phyloP scores from a whole-genome alignment of 2,329 filamentous ascomycete genomes.

The Orbilia blumenaviensis region DNA sequence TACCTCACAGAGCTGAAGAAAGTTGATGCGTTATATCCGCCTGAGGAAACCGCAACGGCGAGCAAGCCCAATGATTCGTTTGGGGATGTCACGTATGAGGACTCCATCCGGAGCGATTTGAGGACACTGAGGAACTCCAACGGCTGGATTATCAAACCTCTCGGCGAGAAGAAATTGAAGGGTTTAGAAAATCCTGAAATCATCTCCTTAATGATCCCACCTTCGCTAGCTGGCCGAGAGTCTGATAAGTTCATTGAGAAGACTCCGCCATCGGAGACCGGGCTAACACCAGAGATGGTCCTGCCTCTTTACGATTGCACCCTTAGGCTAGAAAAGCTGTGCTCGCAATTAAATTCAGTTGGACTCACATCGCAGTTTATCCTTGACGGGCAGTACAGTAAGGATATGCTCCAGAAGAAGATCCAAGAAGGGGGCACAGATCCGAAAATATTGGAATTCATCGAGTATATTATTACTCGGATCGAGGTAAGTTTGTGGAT shows the following conservation, averaged over 20 bases:
- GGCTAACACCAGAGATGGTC: conserved; percentile 81
- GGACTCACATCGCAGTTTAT: conserved; percentile 40
- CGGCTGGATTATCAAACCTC: conserved; percentile 95
- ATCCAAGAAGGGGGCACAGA: conserved; percentile 87
- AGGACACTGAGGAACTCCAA: conserved; percentile 80
- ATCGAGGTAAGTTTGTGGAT: conserved; percentile 77
- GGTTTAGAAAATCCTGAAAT: conserved; percentile 96
- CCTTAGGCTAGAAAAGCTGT: conserved; percentile 89
- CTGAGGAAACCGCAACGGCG: conserved; percentile 75
- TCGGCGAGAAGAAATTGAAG: conserved; percentile 94
- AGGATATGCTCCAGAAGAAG: conserved; percentile 78
- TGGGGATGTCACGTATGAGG: conserved; percentile 77
- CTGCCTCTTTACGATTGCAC: conserved; percentile 92
- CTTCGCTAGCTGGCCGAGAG: conserved; percentile 79
- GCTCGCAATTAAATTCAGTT: conserved; percentile 71
- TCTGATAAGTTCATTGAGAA: conserved; percentile 63
- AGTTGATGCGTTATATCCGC: conserved; percentile 74
- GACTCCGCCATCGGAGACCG: conserved; percentile 72
- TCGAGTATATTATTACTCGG: conserved; percentile 93
- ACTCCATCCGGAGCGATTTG: conserved; percentile 84
- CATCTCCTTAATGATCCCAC: conserved; percentile 94
- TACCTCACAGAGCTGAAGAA: conserved; percentile 79
- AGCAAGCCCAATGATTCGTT: conserved; percentile 77
- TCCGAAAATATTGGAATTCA: conserved; percentile 83
- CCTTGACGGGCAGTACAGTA: conserved; percentile 71